Conservation (phyloP, 1,284 basidiomycete genomes). For the Boletus nobilissimus region DNA sequence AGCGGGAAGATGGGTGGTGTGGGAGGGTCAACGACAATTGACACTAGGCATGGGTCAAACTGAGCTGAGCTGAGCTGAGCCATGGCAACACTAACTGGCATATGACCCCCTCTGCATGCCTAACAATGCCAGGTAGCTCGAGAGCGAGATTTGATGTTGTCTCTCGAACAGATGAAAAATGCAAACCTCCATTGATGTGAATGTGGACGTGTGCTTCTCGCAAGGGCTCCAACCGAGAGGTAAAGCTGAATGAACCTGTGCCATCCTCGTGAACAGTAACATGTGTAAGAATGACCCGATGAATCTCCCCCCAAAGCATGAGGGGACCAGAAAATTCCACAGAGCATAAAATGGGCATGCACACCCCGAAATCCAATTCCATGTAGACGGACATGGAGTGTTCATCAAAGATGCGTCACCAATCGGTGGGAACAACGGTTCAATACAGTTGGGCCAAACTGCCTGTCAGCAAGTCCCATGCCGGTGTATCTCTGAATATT, state of each 20-base stretch:
- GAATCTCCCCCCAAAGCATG: constrained; percentile 53
- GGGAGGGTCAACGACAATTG: too few species aligned
- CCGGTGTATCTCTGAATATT: constrained; percentile 56
- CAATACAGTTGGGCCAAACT: constrained; percentile 62
- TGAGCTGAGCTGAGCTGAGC: too few species aligned
- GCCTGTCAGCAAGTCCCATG: constrained; percentile 57
- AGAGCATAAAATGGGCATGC: constrained; percentile 53
- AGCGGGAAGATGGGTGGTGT: too few species aligned
- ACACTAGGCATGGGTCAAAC: too few species aligned
- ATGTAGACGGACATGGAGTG: constrained; percentile 73
- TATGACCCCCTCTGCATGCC: constrained; percentile 49
- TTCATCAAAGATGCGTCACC: constrained; percentile 66
- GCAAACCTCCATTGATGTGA: constrained; percentile 59
- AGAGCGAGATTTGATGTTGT: constrained; percentile 54
- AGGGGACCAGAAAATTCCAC: constrained; percentile 64
- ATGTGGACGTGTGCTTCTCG: constrained; percentile 57
- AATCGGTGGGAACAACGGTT: constrained; percentile 54
- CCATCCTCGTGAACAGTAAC: constrained; percentile 52
- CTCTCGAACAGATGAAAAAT: constrained; percentile 46
- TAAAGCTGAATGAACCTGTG: constrained; percentile 58
- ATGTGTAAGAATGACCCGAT: constrained; percentile 53
- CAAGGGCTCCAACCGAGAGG: constrained; percentile 49
- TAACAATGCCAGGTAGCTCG: constrained; percentile 49
- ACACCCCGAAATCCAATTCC: constrained; percentile 44
- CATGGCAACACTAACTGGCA: too few species aligned